Conservation (phyloP, 164 flowering plant genomes). For the Stephania cephalantha region DNA sequence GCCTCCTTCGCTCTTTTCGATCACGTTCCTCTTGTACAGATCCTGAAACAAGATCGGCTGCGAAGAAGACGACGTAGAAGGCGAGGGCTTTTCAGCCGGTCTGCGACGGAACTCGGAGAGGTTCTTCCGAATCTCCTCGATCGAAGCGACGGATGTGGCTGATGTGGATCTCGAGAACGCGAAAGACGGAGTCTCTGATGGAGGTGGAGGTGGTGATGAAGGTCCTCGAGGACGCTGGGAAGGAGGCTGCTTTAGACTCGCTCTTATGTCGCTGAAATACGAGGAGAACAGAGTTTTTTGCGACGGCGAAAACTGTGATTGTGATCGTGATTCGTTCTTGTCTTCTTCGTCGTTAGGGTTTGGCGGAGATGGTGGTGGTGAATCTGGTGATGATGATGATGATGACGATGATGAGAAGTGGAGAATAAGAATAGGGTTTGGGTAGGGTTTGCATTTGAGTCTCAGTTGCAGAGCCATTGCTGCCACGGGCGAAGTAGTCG, state of each 20-base stretch:
- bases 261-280: constrained; percentile 38
- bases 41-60: constrained; percentile 35
- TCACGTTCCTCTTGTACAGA: constrained; percentile 34
- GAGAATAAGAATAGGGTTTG: constrained; percentile 26
- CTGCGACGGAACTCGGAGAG: constrained; percentile 48
- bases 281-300: constrained; percentile 5
- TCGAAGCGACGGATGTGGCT: constrained; percentile 15
- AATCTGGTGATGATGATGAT: background rate
- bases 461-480: constrained; percentile 18
- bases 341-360: constrained; percentile 11
- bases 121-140: constrained; percentile 45
- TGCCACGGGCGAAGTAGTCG: background rate
- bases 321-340: background rate
- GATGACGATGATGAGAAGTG: constrained; percentile 25
- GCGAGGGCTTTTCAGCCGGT: constrained; percentile 26
- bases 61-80: constrained; percentile 16
- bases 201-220: background rate
- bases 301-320: background rate
- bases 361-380: background rate
- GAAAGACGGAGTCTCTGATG: constrained; percentile 2
- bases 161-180: constrained; percentile 14
- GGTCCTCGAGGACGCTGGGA: constrained; percentile 15
- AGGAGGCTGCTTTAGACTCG: constrained; percentile 31
- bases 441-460: constrained; percentile 1
- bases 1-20: constrained; percentile 8